phyloP scores from a whole-genome alignment of 495 filamentous ascomycete genomes.

The Aspergillus olivimuriae region DNA sequence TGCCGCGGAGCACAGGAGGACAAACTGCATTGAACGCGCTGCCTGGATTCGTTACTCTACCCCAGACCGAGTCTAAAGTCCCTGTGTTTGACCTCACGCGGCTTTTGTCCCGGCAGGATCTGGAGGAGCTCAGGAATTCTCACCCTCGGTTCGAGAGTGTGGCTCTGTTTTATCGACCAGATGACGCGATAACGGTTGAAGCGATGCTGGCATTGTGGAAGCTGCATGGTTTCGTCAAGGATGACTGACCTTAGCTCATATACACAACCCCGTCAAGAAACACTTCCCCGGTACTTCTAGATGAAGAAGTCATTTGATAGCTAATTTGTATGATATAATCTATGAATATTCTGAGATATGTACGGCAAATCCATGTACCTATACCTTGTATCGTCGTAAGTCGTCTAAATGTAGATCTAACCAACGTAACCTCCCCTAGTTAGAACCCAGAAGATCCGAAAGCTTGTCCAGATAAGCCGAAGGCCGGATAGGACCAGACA shows the following conservation, averaged over 20 bases:
- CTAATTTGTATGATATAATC: no score
- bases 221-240: conserved; percentile 52
- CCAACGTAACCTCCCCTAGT: conserved; percentile 2
- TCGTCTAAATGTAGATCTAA: background rate
- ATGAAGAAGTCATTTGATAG: no score
- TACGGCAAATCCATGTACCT: no score
- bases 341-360: no score
- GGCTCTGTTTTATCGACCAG: conserved; percentile 33
- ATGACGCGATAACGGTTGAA: conserved; percentile 31
- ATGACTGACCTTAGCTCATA: no score
- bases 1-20: no score
- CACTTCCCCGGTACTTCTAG: no score
- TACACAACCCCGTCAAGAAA: no score
- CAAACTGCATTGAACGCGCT: conserved; percentile 1
- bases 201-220: conserved; percentile 60
- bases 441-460: conserved; percentile 57
- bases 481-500: conserved; percentile 64
- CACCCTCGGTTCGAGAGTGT: conserved; percentile 18
- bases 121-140: conserved; percentile 21
- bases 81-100: conserved; percentile 39
- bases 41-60: conserved; percentile 21
- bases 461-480: conserved; percentile 75
- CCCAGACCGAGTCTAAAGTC: conserved; percentile 26
- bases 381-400: no score
- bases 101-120: conserved; percentile 29